Evolutionary conservation across 2,329 filamentous ascomycete genomes (phyloP), one percentile per base, ranked within the genome.

Genomic region (Curvularia sp.): DNA sequence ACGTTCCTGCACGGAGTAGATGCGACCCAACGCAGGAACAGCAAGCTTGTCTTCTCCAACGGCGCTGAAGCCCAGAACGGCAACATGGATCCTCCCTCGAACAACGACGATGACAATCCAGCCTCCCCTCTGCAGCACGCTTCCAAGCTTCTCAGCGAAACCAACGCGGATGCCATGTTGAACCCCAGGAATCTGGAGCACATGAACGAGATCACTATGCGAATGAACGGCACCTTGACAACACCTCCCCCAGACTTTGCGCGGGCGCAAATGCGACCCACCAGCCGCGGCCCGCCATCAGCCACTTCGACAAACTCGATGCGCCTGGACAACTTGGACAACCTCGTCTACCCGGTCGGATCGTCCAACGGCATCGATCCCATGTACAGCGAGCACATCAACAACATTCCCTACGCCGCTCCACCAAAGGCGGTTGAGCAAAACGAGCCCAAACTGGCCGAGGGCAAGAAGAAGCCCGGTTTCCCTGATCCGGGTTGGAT

Each of bases 331-430:
- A 88, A 90, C 55, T 76, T 89, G 44, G 88, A 90, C 61, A 85
- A 84, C 63, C 85, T 96, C 53, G 93, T 97, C 9, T 98, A 97
- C 74, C 93, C 94, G 0, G 92, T 96, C 15, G 93, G 93, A 18
- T 88, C 93, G 64, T 95, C 89, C 0, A 91, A 96, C 65, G 93
- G 93, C 53, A 97, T 97, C 65, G 93, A 97, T 73, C 93, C 94
- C 1, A 95, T 96, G 84, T 93, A 94, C 73, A 90, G 91, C 67
- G 93, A 97, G 69, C 93, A 97, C 72, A 92, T 97, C 72, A 88
- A 94, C 79, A 97, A 96, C 74, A 96, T 97, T 55, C 92, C 93
- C 0, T 98, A 97, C 73, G 84, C 89, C 8, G 82, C 92, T 78
- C 92, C 86, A 15, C 83, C 90, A 2, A 92, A 90, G 66, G 82